Conservation (phyloP, 2,329 filamentous ascomycete species). For the Fusarium chuoi region DNA sequence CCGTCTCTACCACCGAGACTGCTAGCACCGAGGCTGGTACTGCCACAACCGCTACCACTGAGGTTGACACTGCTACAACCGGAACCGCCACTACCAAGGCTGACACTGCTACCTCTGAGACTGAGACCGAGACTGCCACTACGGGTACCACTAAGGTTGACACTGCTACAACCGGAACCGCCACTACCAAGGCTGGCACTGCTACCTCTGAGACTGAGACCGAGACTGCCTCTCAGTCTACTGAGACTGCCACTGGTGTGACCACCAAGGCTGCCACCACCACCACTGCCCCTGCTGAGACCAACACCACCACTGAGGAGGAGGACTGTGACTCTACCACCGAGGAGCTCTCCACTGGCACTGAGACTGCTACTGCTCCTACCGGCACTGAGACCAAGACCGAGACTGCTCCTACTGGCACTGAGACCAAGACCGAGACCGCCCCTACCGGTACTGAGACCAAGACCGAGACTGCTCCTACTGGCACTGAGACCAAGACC, state of each 20-base stretch:
- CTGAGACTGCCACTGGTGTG: neutral
- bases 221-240: neutral
- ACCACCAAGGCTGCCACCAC: constrained; percentile 8
- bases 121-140: neutral
- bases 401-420: neutral
- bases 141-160: neutral
- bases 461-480: neutral
- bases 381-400: neutral
- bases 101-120: neutral
- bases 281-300: constrained; percentile 5
- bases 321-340: constrained; percentile 8
- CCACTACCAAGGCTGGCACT: constrained; percentile 4
- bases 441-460: neutral
- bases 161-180: neutral
- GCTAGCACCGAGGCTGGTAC: constrained; percentile 12
- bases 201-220: neutral
- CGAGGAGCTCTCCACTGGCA: neutral
- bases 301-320: constrained; percentile 16
- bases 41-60: neutral
- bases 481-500: constrained; percentile 7
- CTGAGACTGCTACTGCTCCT: constrained; percentile 2
- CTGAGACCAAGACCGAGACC: neutral
- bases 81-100: too few species aligned
- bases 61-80: neutral
- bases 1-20: constrained; percentile 3